Conservation (phyloP, 345 rosid species). For the Populus simonii region DNA sequence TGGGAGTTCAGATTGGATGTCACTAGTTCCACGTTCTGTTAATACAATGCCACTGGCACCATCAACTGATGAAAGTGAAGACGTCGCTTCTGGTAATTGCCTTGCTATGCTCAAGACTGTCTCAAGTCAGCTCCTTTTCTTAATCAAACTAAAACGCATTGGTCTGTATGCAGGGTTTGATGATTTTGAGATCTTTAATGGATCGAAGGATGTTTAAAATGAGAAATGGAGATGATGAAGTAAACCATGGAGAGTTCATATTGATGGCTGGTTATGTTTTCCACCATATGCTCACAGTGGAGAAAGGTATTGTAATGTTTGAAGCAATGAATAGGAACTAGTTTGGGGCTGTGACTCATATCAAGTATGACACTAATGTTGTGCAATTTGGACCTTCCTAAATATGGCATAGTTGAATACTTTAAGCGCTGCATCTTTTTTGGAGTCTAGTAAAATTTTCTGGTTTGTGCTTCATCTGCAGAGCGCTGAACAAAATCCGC, state of each 20-base stretch:
- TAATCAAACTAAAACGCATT: neutral
- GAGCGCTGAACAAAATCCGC: neutral
- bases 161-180: conserved; percentile 59
- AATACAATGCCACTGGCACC: conserved; percentile 42
- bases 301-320: conserved; percentile 6
- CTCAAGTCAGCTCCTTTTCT: neutral
- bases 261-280: neutral
- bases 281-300: neutral
- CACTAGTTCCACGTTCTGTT: conserved; percentile 43
- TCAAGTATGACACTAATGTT: neutral
- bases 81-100: conserved; percentile 57
- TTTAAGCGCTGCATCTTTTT: neutral
- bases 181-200: conserved; percentile 68
- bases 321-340: neutral
- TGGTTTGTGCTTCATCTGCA: neutral
- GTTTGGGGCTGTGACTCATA: neutral
- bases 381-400: neutral
- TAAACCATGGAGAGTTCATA: neutral
- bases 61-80: conserved; percentile 54
- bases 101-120: conserved; percentile 6
- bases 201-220: conserved; percentile 14
- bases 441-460: too few relatives aligned
- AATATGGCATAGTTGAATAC: neutral
- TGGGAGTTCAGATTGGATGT: conserved; percentile 66
- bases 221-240: neutral